Evolutionary conservation across 2,329 filamentous ascomycete genomes (phyloP), one percentile per base, ranked within the genome.

Genomic region (Exserohilum turcica): DNA sequence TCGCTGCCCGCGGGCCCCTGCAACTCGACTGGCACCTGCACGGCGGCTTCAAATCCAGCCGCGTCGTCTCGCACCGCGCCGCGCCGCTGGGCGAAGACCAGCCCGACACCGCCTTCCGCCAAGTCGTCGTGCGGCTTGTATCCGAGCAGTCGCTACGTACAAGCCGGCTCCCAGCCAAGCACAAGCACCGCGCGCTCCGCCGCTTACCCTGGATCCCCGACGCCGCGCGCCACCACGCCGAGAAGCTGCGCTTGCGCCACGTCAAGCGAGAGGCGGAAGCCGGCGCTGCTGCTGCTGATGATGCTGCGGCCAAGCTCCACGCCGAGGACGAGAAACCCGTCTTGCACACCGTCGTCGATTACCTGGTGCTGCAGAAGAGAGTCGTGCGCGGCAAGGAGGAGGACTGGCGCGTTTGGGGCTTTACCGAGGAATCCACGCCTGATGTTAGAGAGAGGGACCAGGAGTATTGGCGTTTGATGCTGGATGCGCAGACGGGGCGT

Each of bases 341-440:
- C 32, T 37, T n/a, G 12, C 56, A 52, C 49, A 61, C 42, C 24
- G 79, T 86, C 61, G 70, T 80, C 1, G 88, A 91, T 77, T 84
- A 90, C 65, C 59, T 91, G 4, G 86, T 89, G 33, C 60, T 91
- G 39, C 83, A 85, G 65, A 75, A 74, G 40, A 72, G 66, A 48
- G 83, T 81, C 16, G 82, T 77, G 39, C 56, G 63, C 2, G 79
- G 78, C 29, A 68, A 77, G 66, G 70, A 79, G 50, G 74, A 71
- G 24, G 76, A 79, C 2, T 91, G 88, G 88, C 79, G 78, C 67
- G 72, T 90, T 44, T 88, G 86, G 82, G 87, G 88, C 12, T 87
- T 84, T 16, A 76, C 84, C 27, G 71, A 80, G 36, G 80, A 83
- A 62, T 84, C 82, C 32, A 72, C 64, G 24, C 58, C 59, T 4